Evolutionary conservation across 768 basidiomycete species (phyloP).

Genomic region (Porpolomopsis calyptriformis): DNA sequence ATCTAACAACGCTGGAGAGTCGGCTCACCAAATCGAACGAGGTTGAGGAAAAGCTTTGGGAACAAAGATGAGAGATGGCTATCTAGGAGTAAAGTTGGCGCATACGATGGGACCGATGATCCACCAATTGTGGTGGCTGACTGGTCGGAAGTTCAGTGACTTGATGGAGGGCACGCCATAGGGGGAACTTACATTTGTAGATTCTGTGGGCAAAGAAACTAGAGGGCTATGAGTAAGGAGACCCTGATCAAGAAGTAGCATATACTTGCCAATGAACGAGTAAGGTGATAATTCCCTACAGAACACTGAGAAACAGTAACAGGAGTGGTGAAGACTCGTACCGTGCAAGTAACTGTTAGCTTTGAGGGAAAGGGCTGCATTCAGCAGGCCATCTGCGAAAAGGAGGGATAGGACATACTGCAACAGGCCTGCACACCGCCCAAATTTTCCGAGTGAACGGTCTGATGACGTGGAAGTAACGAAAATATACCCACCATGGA

Average conservation of each 20-base stretch:
- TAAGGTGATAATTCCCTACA: not conserved
- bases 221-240: not conserved
- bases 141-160: constrained; percentile 13
- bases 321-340: not conserved
- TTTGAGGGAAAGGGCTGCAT: not conserved
- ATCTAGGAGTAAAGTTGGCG: no score
- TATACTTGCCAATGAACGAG: not conserved
- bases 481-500: constrained; percentile 3
- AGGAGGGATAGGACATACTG: not conserved
- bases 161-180: not conserved
- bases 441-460: not conserved
- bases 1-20: not conserved
- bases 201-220: constrained; percentile 32
- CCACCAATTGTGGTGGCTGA: constrained; percentile 27
- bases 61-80: no score
- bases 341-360: not conserved
- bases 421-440: not conserved
- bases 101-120: constrained; percentile 25
- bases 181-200: constrained; percentile 23
- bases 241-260: not conserved
- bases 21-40: not conserved
- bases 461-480: not conserved
- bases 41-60: not conserved
- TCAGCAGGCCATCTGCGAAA: not conserved
- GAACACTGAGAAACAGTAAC: not conserved